Percentiles rank a stretch among this genome's conserved stretches.
These are phyloP conservation scores for Trametes meyenii DNA, from an alignment of 768 basidiomycete species.

Conservation along the genomic window DNA sequence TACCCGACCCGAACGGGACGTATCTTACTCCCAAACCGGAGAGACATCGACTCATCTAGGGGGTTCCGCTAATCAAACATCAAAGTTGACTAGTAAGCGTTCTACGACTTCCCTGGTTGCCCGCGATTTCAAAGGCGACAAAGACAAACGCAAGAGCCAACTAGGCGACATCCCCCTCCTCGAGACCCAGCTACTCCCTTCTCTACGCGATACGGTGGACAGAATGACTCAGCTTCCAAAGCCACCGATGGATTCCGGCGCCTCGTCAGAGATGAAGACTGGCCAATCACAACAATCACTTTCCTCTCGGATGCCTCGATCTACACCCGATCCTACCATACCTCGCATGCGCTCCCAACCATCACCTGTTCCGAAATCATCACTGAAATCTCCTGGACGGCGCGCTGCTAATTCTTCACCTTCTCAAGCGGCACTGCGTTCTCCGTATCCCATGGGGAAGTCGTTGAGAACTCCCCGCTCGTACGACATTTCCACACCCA, in stretches of 20 bases:
- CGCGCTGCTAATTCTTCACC: neutral
- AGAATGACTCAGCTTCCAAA: conserved; percentile 58
- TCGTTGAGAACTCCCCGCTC: too few species aligned
- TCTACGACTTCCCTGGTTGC: neutral
- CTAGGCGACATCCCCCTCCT: conserved; percentile 58
- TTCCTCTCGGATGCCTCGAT: neutral
- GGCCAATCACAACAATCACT: neutral
- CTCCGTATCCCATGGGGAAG: too few species aligned
- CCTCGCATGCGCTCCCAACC: conserved; percentile 3
- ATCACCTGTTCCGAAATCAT: conserved; percentile 6
- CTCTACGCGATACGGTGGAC: conserved; percentile 71
- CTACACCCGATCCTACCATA: conserved; percentile 3
- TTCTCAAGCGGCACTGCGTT: too few species aligned
- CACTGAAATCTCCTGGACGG: conserved; percentile 3
- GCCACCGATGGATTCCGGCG: conserved; percentile 10
- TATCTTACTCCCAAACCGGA: neutral
- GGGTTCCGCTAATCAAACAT: neutral
- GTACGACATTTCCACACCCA: too few species aligned
- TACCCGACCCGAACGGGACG: too few species aligned
- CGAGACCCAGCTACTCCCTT: conserved; percentile 68
- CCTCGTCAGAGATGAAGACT: neutral
- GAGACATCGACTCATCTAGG: conserved; percentile 1
- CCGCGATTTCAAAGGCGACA: neutral
- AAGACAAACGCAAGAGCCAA: conserved; percentile 41
- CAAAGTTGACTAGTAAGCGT: conserved; percentile 18